Base-by-base conservation (phyloP, 176 grass and related monocot species). In the Avena atlantica region DNA sequence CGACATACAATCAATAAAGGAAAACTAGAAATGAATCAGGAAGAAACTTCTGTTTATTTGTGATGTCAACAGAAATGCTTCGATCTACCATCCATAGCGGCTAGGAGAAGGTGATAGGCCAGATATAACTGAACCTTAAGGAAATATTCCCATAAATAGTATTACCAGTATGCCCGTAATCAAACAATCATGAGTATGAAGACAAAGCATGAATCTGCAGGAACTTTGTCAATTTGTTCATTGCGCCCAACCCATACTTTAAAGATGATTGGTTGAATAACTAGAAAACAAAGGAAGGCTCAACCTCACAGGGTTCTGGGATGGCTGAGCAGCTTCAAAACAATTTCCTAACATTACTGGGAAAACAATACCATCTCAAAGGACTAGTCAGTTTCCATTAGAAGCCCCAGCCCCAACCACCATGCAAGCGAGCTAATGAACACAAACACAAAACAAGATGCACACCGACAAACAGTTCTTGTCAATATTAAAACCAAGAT, bases 221-320 rank as follows among this genome's bases (percentile, higher is more conserved):
- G 66, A 80, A 53, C 49, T 80, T 52, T 80, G 45, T 11, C 13
- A 37, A 23, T 12, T 29, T 55, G 20, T 81, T 80, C 19, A 15
- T 64, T 82, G 27, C 9, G 34, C 51, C 57, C 37, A 78, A n/a
- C 51, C 51, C 48, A 68, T 89, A 21, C 6, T 74, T 44, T 44
- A 36, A 85, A 66, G 4, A 81, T 49, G 50, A 83, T 53, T 42
- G 37, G 4, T 53, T 86, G 42, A 21, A 59, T 9, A 86, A 52
- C 61, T 78, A 58, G 42, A 51, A 8, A 20, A 70, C 4, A 34
- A 34, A 51, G 20, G 12, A 48, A 55, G n/a, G 47, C n/a, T 71
- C n/a, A 78, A 60, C 44, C 17, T 78, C 84, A 82, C 51, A 83
- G 80, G 61, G n/a, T 83, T 86, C 27, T 86, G 42, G 5, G 31